phyloP scores from a whole-genome alignment of 306 rosid species.

The Benincasa hispida region DNA sequence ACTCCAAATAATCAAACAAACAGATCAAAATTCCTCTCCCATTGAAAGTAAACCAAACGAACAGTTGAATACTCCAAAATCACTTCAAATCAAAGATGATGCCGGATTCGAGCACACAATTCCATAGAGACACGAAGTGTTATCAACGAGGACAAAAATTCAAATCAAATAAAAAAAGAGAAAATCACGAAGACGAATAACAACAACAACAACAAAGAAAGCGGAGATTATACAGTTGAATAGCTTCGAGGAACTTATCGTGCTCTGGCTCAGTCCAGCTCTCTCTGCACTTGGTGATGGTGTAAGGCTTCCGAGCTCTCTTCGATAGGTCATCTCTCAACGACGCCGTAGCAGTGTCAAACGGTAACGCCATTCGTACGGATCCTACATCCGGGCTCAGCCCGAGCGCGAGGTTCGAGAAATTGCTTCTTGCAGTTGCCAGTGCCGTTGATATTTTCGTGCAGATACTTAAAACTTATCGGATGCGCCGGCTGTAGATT shows the following conservation, averaged over 20 bases:
- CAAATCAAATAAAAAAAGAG: not conserved
- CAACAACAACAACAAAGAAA: too few relatives aligned
- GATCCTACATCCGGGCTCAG: constrained; percentile 18
- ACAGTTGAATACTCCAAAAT: not conserved
- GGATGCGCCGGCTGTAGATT: not conserved
- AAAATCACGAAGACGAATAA: not conserved
- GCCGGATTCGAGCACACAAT: not conserved
- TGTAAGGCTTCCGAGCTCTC: constrained; percentile 80
- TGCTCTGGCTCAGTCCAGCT: constrained; percentile 96
- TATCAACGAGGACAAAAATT: not conserved
- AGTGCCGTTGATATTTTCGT: not conserved
- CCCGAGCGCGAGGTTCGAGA: not conserved
- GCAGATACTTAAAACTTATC: not conserved
- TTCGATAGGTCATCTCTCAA: constrained; percentile 39
- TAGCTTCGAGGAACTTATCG: constrained; percentile 92
- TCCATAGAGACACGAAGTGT: not conserved
- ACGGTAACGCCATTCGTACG: constrained; percentile 34
- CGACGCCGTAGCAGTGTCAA: constrained; percentile 26
- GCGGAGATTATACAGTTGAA: constrained; percentile 50
- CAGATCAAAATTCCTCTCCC: not conserved
- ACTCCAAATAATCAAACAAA: not conserved
- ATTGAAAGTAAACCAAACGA: not conserved
- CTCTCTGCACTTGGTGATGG: constrained; percentile 91
- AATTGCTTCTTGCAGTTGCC: not conserved
- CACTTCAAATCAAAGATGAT: not conserved